Evolutionary conservation across 768 basidiomycete species (phyloP), one percentile per base, ranked within the genome.

Genomic region (Mycena galopus): DNA sequence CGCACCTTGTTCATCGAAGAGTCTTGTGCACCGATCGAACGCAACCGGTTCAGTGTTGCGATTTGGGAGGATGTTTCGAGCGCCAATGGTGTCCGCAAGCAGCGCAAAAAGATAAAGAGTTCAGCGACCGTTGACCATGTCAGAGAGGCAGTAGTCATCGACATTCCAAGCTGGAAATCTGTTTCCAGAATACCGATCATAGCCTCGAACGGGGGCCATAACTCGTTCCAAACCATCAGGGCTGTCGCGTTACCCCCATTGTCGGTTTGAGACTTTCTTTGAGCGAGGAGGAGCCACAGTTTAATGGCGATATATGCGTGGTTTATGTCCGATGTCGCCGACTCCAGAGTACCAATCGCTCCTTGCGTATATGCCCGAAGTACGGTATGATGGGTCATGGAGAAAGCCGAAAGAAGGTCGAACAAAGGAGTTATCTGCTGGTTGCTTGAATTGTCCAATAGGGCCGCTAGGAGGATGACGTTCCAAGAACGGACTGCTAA

Each of bases 161-260:
- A 82, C 71, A 81, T 78, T 32, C 86, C 86, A 37, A 82, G 81
- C 61, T 84, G 84, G 19, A 81, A 81, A 67, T 90, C 90, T 4
- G 75, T 78, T 73, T 90, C 89, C 44, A 92, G 83, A 1, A 85
- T 82, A 47, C 81, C 76, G 17, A 91, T 76, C 39, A 93, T 82
- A 16, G 80, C 80, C 73, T 91, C 91, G 66, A 93, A 93, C 1
- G 91, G 86, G 2, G 92, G 88, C 93, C 93, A 95, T 10, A 95
- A 78, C 75, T 93, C 91, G 76, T 93, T 93, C 93, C 93, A 95
- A 12, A 94, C 85, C 50, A 79, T 81, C 47, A 83, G 79, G 25
- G 86, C 78, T 21, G 81, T 71, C 35, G 73, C 75, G 65, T 84
- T 83, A n/a, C 78, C 80, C 19, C 71, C 77, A 27, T 81, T 75